A percentile compares a stretch with the other conserved stretches of the same genome.
Conservation (phyloP, 805 yeast species). For the Clavispora carvajalis region DNA sequence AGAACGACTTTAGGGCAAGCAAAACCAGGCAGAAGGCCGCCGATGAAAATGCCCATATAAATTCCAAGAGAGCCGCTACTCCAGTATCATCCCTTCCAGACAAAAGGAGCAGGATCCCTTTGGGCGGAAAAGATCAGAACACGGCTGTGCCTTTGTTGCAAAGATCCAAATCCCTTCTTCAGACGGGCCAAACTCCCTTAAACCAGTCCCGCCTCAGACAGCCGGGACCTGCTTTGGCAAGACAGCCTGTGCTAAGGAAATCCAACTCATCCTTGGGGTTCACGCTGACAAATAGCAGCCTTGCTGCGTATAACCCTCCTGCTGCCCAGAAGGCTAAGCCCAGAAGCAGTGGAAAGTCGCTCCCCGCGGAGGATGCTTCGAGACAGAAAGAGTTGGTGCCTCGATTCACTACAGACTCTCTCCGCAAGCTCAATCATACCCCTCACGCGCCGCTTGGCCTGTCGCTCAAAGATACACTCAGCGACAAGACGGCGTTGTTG, state of each 20-base stretch:
- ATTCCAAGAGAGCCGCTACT: constrained; percentile 6
- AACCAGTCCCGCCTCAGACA: constrained; percentile 1
- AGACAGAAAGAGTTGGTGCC: constrained; percentile 19
- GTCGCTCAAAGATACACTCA: constrained; percentile 10
- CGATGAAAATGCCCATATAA: constrained; percentile 1
- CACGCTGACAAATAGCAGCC: constrained; percentile 2
- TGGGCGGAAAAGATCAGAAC: constrained; percentile 38
- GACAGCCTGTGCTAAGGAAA: constrained; percentile 24
- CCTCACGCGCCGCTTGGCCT: constrained; percentile 10
- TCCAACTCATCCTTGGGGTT: constrained; percentile 37
- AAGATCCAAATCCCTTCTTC: constrained; percentile 24
- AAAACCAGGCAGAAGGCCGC: constrained; percentile 1
- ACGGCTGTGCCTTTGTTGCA: constrained; percentile 21
- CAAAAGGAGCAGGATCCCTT: constrained; percentile 26
- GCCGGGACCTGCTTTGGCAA: constrained; percentile 5
- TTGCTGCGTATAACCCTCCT: constrained; percentile 5
- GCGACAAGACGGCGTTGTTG: constrained; percentile 14
- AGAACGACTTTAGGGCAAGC: constrained; percentile 4
- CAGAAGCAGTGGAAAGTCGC: constrained; percentile 9
- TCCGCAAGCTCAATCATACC: constrained; percentile 14
- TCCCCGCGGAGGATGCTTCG: constrained; percentile 16
- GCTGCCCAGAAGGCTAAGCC: constrained; percentile 5
- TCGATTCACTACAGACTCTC: constrained; percentile 20
- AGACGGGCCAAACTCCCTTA: constrained; percentile 1
- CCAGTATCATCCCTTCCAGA: constrained; percentile 1